Evolutionary conservation across 345 rosid genomes (phyloP).

Genomic region (Boechera divaricarpa): DNA sequence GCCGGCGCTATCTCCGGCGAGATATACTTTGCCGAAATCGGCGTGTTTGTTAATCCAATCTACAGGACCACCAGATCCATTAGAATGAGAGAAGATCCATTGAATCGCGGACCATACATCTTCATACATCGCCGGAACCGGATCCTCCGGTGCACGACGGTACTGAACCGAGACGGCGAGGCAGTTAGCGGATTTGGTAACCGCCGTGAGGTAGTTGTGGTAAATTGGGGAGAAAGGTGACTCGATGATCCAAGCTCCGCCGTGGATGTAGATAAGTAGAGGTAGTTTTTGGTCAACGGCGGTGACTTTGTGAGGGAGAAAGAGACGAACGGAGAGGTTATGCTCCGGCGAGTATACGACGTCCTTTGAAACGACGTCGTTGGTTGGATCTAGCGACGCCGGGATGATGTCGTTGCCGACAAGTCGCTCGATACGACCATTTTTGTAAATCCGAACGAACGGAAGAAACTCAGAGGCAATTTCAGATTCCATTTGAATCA

Average conservation of each 20-base stretch:
- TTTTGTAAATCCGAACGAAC: slow-evolving; percentile 44
- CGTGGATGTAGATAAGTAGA: slow-evolving; percentile 61
- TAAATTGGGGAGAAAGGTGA: slow-evolving; percentile 48
- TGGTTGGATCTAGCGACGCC: slow-evolving; percentile 40
- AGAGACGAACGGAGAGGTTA: slow-evolving; percentile 55
- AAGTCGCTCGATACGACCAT: slow-evolving; percentile 54
- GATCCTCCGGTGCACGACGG: slow-evolving; percentile 57
- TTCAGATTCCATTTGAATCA: slow-evolving; percentile 30
- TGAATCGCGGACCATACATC: slow-evolving; percentile 58
- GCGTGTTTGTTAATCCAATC: slow-evolving; percentile 51
- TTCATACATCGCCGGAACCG: slow-evolving; percentile 52
- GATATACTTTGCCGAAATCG: slow-evolving; percentile 44
- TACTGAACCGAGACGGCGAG: slow-evolving; percentile 53
- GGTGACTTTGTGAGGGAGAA: slow-evolving; percentile 46
- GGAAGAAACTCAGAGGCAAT: slow-evolving; percentile 42
- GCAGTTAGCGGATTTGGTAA: slow-evolving; percentile 50
- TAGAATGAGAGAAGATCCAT: slow-evolving; percentile 49
- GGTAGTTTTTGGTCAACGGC: slow-evolving; percentile 46
- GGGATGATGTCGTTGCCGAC: slow-evolving; percentile 49
- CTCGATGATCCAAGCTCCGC: slow-evolving; percentile 57
- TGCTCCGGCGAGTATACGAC: slow-evolving; percentile 27
- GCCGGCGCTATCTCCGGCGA: slow-evolving; percentile 58
- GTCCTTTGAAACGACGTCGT: slow-evolving; percentile 57
- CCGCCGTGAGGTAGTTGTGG: slow-evolving; percentile 41
- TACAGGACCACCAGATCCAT: slow-evolving; percentile 41